Percentiles rank a stretch among this genome's conserved stretches.
These are phyloP conservation scores for Angomonas deanei DNA, from an alignment of 208 protist species.

Conservation along the genomic window DNA sequence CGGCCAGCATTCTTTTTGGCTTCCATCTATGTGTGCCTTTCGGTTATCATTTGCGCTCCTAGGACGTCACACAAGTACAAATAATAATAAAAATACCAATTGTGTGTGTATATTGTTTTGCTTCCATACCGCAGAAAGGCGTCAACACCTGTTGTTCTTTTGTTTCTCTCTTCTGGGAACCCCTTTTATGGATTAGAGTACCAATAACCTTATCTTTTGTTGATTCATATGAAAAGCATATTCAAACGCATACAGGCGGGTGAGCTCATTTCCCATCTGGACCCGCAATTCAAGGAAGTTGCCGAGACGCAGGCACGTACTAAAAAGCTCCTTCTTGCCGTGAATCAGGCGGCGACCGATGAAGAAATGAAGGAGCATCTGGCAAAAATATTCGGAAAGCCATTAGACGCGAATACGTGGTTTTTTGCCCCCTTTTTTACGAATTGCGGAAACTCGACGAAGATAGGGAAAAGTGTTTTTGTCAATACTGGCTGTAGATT, in stretches of 20 bases:
- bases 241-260: not conserved
- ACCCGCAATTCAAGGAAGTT: not conserved
- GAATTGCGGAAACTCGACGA: slow-evolving; percentile 27
- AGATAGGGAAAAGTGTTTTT: slow-evolving; percentile 49
- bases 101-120: too few species aligned
- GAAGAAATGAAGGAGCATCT: not conserved
- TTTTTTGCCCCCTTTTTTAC: slow-evolving; percentile 10
- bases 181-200: too few species aligned
- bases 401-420: not conserved
- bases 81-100: too few species aligned
- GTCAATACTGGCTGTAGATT: slow-evolving; percentile 63
- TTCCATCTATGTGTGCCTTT: too few species aligned
- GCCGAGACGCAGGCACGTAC: not conserved
- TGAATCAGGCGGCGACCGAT: not conserved
- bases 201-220: not conserved
- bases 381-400: not conserved
- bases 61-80: too few species aligned
- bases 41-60: too few species aligned
- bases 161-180: not conserved
- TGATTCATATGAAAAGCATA: not conserved
- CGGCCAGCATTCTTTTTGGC: too few species aligned
- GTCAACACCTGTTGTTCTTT: not conserved
- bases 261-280: not conserved
- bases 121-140: too few species aligned
- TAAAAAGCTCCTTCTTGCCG: not conserved